These are phyloP conservation scores for Plantago elongata DNA, from an alignment of 257 asterid genomes.

Conservation along the genomic window DNA sequence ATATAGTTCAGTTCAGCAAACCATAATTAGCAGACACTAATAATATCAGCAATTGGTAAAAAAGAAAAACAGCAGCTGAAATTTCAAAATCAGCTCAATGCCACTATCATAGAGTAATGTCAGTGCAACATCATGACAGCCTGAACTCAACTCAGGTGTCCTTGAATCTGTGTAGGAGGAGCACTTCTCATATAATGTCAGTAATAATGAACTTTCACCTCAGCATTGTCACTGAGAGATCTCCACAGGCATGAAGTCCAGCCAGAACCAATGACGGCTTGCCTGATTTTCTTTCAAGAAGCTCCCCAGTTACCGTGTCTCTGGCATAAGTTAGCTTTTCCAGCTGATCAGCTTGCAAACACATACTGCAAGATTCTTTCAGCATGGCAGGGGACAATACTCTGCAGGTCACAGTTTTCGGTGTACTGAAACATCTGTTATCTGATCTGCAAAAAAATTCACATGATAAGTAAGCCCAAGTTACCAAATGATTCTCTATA, in stretches of 20 bases:
- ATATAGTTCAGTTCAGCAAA: conserved; percentile 20
- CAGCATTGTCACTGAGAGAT: conserved; percentile 91
- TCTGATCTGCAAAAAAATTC: conserved; percentile 37
- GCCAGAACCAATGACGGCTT: conserved; percentile 63
- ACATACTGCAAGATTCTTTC: conserved; percentile 47
- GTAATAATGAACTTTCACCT: conserved; percentile 37
- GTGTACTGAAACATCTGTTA: conserved; percentile 35
- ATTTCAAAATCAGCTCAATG: too few species aligned
- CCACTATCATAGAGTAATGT: too few species aligned
- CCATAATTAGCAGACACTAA: conserved; percentile 12
- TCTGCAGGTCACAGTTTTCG: conserved; percentile 76
- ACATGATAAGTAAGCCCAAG: conserved; percentile 17
- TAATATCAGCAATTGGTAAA: neutral
- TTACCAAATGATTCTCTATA: conserved; percentile 12
- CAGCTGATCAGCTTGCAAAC: conserved; percentile 28
- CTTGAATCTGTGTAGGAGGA: too few species aligned
- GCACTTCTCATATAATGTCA: too few species aligned
- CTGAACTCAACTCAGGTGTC: too few species aligned
- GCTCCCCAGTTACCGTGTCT: conserved; percentile 20
- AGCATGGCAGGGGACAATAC: conserved; percentile 59
- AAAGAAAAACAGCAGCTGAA: neutral
- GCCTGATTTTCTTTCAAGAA: conserved; percentile 24
- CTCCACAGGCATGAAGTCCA: conserved; percentile 98
- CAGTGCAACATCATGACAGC: too few species aligned
- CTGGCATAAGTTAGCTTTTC: conserved; percentile 22